Evolutionary conservation across 176 grass and related monocot species (phyloP).

Genomic region (Raddia distichophylla): DNA sequence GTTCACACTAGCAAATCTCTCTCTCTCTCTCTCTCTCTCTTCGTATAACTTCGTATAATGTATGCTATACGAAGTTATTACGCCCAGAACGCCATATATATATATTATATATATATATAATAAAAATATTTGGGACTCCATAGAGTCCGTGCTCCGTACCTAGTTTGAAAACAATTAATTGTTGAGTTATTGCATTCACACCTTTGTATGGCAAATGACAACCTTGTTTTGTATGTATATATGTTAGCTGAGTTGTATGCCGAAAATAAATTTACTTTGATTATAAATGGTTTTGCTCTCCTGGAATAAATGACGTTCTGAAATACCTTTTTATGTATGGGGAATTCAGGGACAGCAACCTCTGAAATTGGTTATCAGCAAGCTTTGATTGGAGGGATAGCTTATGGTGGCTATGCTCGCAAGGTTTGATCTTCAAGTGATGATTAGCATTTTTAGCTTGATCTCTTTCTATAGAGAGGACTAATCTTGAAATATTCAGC

Average conservation of each 20-base stretch:
- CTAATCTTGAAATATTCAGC: not conserved
- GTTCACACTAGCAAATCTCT: too few relatives aligned
- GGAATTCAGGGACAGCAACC: constrained; percentile 25
- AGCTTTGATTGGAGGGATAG: constrained; percentile 86
- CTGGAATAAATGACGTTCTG: not conserved
- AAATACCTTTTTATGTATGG: constrained; percentile 8
- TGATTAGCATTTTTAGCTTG: not conserved
- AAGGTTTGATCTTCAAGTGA: constrained; percentile 62
- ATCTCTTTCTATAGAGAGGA: not conserved
- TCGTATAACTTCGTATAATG: too few relatives aligned
- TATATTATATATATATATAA: too few relatives aligned
- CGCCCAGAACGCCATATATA: too few relatives aligned
- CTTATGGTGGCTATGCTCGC: constrained; percentile 90
- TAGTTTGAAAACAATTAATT: too few relatives aligned
- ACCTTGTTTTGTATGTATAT: not conserved
- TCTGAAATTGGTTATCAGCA: constrained; percentile 35
- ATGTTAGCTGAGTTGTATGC: not conserved
- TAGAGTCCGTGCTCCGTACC: too few relatives aligned
- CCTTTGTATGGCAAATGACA: too few relatives aligned
- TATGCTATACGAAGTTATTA: too few relatives aligned
- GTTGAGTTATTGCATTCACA: too few relatives aligned
- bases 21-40: too few relatives aligned
- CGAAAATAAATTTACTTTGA: constrained; percentile 1
- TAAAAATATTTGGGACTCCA: too few relatives aligned
- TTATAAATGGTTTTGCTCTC: not conserved